Base-by-base conservation (phyloP, 768 basidiomycete species). In the Favolaschia claudopus region DNA sequence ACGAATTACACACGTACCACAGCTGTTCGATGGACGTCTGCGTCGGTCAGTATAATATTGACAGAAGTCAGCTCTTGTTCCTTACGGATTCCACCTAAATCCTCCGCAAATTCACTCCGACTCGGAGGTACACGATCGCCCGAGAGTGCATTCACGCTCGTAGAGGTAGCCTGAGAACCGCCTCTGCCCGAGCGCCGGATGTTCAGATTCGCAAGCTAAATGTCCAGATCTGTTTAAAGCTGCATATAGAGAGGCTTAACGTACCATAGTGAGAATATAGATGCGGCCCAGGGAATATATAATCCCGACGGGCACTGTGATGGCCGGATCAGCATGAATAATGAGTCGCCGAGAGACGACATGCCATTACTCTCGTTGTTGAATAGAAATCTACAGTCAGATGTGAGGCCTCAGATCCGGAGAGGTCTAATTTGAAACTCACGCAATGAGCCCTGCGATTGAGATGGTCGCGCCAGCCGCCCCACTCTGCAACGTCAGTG, bases 171-270 rank as follows among this genome's bases (percentile, higher is more conserved):
- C n/a, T n/a, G n/a, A n/a, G n/a, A n/a, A n/a, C n/a, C n/a, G 42
- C 27, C 17, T 20, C 17, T 40, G 38, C 39, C 20, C 32, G 29
- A 24, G 40, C 52, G 36, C 42, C 52, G 43, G 42, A 7, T 10
- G 45, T 54, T 54, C 32, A 54, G 52, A 54, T 45, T 54, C 40
- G 52, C 32, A 25, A 54, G 52, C 52, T 54, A n/a, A n/a, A n/a
- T n/a, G n/a, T 44, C 52, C 43, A 44, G 39, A 36, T 49, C 27
- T 46, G 31, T 49, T 17, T 15, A 20, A 40, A 8, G 19, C 12
- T 19, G 22, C 37, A 15, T 28, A 28, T 27, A 37, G 17, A 31
- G 49, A 50, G 36, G 20, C 20, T 50, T 38, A 25, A 28, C 49
- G 39, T 32, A 53, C 51, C 51, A 53, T 42, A 32, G 51, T 53